Evolutionary conservation across 78 protist species (phyloP), one percentile per base, ranked within the genome.

Genomic region (Dictyostelium firmibasis): DNA sequence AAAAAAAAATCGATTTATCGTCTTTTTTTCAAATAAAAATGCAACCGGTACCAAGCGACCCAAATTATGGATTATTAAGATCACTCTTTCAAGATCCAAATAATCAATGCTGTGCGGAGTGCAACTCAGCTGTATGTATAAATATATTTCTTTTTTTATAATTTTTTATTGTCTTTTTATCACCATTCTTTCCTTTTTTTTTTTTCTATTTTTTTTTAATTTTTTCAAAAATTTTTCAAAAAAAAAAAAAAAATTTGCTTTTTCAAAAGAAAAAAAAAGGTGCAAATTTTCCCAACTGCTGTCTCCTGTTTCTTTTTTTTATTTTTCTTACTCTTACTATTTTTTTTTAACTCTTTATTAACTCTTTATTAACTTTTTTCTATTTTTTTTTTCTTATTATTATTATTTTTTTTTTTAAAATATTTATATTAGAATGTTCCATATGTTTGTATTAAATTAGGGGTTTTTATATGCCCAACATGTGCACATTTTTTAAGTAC

Each of bases 381-480:
- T 50, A 14, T 50, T 25, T 33, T 33, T 4, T 6, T 33, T 31
- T 33, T 38, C 10, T 38, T 50, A 7, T 50, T 14, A 8, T 50
- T 2, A 8, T 50, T 25, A 9, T 72, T 25, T 6, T 33, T 31
- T 33, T 64, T 64, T 60, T 57, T 82, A 31, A 25, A n/a, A 5
- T 72, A 33, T 33, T n/a, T 64, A 25, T 14, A 29, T 11, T 78
- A 89, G 94, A 89, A 89, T 81, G 94, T 89, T 8, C 94, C 94
- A 25, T 89, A 89, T 81, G 94, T 89, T 62, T 89, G 87, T 70
- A 81, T 89, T 18, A 89, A 81, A 47, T 81, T 89, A 0, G 94
- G 94, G 29, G 74, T 81, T 33, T 89, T 89, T 47, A 81, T 89
- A 62, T 87, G 93, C 44, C 93, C 93, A 62, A 87, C 93, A n/a